Evolutionary conservation across 2,329 filamentous ascomycete genomes (phyloP).

Genomic region (Exserohilum turcica): DNA sequence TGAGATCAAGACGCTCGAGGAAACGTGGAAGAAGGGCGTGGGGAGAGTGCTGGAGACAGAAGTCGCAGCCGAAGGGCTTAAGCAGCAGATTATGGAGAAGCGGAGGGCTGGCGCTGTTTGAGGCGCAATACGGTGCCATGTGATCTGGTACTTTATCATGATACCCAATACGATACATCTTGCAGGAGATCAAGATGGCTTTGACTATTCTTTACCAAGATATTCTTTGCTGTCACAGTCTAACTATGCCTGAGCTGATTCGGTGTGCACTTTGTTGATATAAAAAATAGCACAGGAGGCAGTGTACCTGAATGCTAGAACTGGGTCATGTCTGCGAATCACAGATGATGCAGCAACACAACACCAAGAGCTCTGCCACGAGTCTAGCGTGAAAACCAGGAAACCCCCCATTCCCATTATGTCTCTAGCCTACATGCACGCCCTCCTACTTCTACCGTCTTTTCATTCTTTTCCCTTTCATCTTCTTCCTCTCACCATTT

Average conservation of each 20-base stretch:
- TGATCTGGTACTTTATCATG: background rate
- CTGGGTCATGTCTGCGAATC: no score
- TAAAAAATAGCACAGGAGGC: no score
- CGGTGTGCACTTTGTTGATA: no score
- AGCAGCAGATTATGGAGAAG: slow-evolving; percentile 45
- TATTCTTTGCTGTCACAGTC: no score
- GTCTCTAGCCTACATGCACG: background rate
- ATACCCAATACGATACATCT: slow-evolving; percentile 9
- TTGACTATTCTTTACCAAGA: no score
- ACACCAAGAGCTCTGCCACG: no score
- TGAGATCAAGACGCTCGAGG: slow-evolving; percentile 75
- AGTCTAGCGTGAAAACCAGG: background rate
- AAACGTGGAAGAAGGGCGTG: slow-evolving; percentile 78
- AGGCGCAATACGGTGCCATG: slow-evolving; percentile 2
- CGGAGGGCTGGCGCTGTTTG: slow-evolving; percentile 42
- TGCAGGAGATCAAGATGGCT: no score
- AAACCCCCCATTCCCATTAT: background rate
- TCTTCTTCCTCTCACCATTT: background rate
- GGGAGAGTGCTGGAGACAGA: slow-evolving; percentile 84
- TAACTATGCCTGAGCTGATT: no score
- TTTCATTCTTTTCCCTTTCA: background rate
- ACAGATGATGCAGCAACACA: no score
- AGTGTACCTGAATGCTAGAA: no score
- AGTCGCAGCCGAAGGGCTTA: slow-evolving; percentile 75
- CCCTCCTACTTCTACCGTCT: background rate